Evolutionary conservation across 495 filamentous ascomycete genomes (phyloP).

Genomic region (Penicillium samsonianum): DNA sequence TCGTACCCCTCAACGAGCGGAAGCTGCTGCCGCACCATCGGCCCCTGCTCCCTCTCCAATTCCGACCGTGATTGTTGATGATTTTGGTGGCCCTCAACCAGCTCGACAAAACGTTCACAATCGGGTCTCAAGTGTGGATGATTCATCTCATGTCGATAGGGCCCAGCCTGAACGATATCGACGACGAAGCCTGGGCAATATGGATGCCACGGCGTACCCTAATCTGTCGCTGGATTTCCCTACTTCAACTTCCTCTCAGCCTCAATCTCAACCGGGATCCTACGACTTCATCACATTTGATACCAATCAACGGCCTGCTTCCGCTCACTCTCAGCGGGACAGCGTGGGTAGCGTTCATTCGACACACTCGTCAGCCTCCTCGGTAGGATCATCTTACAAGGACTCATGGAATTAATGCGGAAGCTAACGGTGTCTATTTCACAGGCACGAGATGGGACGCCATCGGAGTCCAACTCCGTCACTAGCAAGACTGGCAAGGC

Average conservation of each 20-base stretch:
- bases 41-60: conserved; percentile 36
- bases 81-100: conserved; percentile 20
- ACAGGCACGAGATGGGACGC: conserved; percentile 22
- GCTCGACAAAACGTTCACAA: conserved; percentile 31
- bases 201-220: conserved; percentile 60
- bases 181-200: conserved; percentile 77
- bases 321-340: conserved; percentile 59
- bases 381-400: conserved; percentile 50
- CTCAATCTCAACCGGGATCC: conserved; percentile 29
- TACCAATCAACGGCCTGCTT: conserved; percentile 43
- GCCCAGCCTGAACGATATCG: conserved; percentile 67
- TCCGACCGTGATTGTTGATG: conserved; percentile 26
- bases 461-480: conserved; percentile 16
- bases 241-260: conserved; percentile 23
- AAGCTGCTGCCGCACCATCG: conserved; percentile 47
- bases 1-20: conserved; percentile 54
- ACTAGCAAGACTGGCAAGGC: conserved; percentile 26
- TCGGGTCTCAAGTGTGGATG: conserved; percentile 56
- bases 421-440: conserved; percentile 13
- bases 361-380: conserved; percentile 53
- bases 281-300: conserved; percentile 42
- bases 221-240: conserved; percentile 44
- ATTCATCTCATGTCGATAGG: conserved; percentile 45
- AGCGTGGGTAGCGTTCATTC: conserved; percentile 58
- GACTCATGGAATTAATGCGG: neutral